These are phyloP conservation scores for Nigrograna mackinnonii DNA, from an alignment of 2,329 filamentous ascomycete genomes.

Conservation along the genomic window DNA sequence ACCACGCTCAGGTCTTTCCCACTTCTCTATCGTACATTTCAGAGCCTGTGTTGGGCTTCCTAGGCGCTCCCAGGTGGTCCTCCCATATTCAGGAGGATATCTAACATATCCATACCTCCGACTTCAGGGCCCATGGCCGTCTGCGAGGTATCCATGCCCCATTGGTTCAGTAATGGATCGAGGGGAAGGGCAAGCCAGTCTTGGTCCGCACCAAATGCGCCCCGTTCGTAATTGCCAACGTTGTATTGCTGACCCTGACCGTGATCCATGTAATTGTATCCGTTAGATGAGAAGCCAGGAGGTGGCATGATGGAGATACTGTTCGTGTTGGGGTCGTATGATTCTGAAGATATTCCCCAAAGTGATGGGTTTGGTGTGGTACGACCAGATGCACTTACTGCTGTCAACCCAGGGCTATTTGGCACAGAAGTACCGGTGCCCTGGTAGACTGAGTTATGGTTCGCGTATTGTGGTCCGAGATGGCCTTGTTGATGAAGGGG, in stretches of 20 bases:
- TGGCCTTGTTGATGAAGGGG: constrained; percentile 15
- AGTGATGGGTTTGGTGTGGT: constrained; percentile 39
- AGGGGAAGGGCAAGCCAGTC: constrained; percentile 67
- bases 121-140: constrained; percentile 66
- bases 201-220: constrained; percentile 36
- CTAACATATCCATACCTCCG: constrained; percentile 57
- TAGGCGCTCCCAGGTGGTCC: constrained; percentile 27
- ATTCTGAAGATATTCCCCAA: constrained; percentile 48
- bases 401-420: constrained; percentile 25
- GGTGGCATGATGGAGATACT: constrained; percentile 54
- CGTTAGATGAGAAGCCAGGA: constrained; percentile 39
- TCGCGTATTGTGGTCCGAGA: constrained; percentile 20
- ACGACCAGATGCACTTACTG: constrained; percentile 32
- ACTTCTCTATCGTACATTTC: too few species aligned
- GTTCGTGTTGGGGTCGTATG: constrained; percentile 48
- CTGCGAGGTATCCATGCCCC: constrained; percentile 60
- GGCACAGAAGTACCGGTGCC: constrained; percentile 23
- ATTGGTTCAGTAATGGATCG: constrained; percentile 62
- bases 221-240: constrained; percentile 2
- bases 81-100: constrained; percentile 48
- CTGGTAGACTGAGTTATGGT: constrained; percentile 6
- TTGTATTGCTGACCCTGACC: constrained; percentile 12
- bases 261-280: constrained; percentile 18
- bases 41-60: too few species aligned
- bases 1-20: too few species aligned